Evolutionary conservation across 192 early-diverging fungal genomes (phyloP), one percentile per base, ranked within the genome.

Genomic region (Linnemannia elongata): DNA sequence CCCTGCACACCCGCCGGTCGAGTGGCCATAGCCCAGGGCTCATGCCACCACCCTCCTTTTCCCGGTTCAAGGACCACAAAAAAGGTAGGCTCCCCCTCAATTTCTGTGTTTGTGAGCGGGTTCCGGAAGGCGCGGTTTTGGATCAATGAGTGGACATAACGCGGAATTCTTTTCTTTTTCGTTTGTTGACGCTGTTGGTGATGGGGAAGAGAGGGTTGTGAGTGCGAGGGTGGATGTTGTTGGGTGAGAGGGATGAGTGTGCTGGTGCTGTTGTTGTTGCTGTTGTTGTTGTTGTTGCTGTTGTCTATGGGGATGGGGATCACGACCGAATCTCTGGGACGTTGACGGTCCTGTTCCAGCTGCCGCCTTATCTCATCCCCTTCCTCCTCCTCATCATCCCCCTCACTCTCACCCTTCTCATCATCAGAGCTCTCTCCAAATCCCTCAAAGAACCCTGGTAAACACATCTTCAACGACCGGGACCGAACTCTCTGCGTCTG

Each of bases 31-130:
- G 80, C 85, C 85, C 79, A 87, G 0, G 85, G 85, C 45, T 87
- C 85, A 45, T 81, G 60, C 85, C 85, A 87, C 85, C 85, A 87
- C 35, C 85, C 85, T 9, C 85, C 85, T 4, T 63, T 63, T 4
- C 76, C 80, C 8, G 76, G 72, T 44, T 87, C 85, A 1, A 87
- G 68, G 0, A 87, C 85, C 24, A 74, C 39, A 66, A 81, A 81
- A 47, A 87, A 87, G 22, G 79, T 87, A 1, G 85, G 79, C 13
- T 87, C 85, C 2, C 85, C 85, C 20, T 87, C 75, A 6, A 74
- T 71, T 6, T 87, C 85, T 15, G 76, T 81, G 60, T 87, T 87
- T 18, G 85, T 87, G 39, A 87, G 42, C 6, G 85, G 85, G 27
- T 87, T 87, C 49, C 79, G 60, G 33, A 87, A 22, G 36, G 45